A percentile compares a stretch with the other conserved stretches of the same genome.
phyloP scores from a whole-genome alignment of 2,329 filamentous ascomycete genomes.

The Aspergillus sp. region DNA sequence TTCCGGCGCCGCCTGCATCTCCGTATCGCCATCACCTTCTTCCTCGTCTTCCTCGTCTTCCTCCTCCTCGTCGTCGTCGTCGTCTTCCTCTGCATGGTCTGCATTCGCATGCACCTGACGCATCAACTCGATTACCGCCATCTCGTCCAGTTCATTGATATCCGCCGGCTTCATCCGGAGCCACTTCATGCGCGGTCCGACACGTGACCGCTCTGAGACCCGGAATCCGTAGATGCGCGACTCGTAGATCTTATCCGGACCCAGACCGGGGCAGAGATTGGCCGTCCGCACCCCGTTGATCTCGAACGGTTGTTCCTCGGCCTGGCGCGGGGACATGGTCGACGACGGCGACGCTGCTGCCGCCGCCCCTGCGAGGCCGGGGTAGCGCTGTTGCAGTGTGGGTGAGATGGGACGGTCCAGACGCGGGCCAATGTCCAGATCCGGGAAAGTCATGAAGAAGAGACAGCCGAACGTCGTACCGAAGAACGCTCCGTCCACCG shows the following conservation, averaged over 20 bases:
- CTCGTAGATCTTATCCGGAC: conserved; percentile 76
- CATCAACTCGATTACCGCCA: conserved; percentile 29
- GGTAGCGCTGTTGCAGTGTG: conserved; percentile 18
- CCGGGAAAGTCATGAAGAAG: conserved; percentile 97
- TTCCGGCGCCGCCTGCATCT: conserved; percentile 22
- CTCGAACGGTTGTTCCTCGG: conserved; percentile 41
- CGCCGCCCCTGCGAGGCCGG: conserved; percentile 27
- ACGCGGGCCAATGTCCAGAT: conserved; percentile 74
- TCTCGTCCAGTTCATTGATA: conserved; percentile 75
- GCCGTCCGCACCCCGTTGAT: conserved; percentile 81
- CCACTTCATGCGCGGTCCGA: conserved; percentile 96
- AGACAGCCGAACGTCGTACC: conserved; percentile 93
- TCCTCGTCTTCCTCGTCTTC: conserved; percentile 26
- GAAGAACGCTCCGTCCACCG: conserved; percentile 95
- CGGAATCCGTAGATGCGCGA: conserved; percentile 94
- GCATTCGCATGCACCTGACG: conserved; percentile 23
- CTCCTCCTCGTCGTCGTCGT: conserved; percentile 23
- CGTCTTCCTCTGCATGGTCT: conserved; percentile 26
- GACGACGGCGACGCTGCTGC: conserved; percentile 4
- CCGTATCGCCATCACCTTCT: conserved; percentile 32
- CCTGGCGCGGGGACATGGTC: conserved; percentile 14
- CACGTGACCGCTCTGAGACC: conserved; percentile 81
- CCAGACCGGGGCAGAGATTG: conserved; percentile 84
- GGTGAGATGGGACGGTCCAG: conserved; percentile 42
- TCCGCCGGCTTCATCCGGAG: conserved; percentile 74